phyloP scores from a whole-genome alignment of 2,329 filamentous ascomycete species.

The Hymenoscyphus repandus region DNA sequence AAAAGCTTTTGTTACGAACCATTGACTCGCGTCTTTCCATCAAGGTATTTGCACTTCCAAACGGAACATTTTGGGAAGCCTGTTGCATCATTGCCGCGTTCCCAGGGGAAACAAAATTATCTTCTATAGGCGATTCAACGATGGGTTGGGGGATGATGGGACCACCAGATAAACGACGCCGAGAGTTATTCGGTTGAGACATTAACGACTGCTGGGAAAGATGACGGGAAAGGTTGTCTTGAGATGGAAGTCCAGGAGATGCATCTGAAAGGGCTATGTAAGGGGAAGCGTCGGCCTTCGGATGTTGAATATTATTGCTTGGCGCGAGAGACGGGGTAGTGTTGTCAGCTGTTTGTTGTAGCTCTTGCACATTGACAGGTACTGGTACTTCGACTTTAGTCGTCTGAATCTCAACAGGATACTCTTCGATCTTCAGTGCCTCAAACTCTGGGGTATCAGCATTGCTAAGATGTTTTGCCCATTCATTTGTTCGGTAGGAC shows the following conservation, averaged over 20 bases:
- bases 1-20: conserved; percentile 33
- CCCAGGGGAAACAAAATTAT: conserved; percentile 18
- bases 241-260: background rate
- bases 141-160: conserved; percentile 31
- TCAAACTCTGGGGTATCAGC: conserved; percentile 70
- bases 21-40: conserved; percentile 50
- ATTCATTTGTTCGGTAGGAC: conserved; percentile 89
- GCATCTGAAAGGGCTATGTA: conserved; percentile 4
- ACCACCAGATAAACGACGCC: conserved; percentile 30
- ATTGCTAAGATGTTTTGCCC: conserved; percentile 81
- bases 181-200: conserved; percentile 12
- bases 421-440: conserved; percentile 47
- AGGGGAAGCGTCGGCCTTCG: conserved; percentile 1
- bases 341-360: conserved; percentile 54
- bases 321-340: conserved; percentile 1
- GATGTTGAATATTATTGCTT: background rate
- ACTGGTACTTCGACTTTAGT: conserved; percentile 46
- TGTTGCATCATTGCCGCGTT: conserved; percentile 14
- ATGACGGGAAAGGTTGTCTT: conserved; percentile 12
- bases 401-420: conserved; percentile 31
- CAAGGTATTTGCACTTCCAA: conserved; percentile 38
- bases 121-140: conserved; percentile 33
- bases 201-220: conserved; percentile 12
- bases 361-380: conserved; percentile 58
- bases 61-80: conserved; percentile 20